These are phyloP conservation scores for Hyphopichia fennica DNA, from an alignment of 1,139 yeast genomes.

Conservation along the genomic window DNA sequence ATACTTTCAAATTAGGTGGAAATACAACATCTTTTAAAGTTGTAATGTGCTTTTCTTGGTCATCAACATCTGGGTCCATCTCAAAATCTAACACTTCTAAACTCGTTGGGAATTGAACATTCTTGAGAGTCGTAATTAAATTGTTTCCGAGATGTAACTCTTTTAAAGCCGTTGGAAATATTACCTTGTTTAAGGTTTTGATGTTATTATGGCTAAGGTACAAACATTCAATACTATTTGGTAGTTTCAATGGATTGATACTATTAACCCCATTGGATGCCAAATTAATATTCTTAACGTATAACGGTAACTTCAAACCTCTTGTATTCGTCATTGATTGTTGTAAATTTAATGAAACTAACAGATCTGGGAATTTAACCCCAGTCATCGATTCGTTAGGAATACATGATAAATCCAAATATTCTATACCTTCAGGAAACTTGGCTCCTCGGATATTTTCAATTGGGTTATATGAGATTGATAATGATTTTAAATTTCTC, in stretches of 20 bases:
- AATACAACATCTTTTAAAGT: slow-evolving; percentile 44
- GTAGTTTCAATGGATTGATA: slow-evolving; percentile 46
- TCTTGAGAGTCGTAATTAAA: slow-evolving; percentile 44
- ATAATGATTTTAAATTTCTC: slow-evolving; percentile 26
- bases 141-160: slow-evolving; percentile 46
- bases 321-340: slow-evolving; percentile 49
- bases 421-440: slow-evolving; percentile 39
- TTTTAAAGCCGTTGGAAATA: slow-evolving; percentile 36
- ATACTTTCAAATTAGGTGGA: slow-evolving; percentile 36
- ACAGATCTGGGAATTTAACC: slow-evolving; percentile 45
- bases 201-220: slow-evolving; percentile 43
- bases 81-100: slow-evolving; percentile 43
- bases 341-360: slow-evolving; percentile 38
- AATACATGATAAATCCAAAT: slow-evolving; percentile 41
- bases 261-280: slow-evolving; percentile 48
- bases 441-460: slow-evolving; percentile 44
- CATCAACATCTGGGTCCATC: slow-evolving; percentile 44
- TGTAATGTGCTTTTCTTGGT: slow-evolving; percentile 43
- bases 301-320: slow-evolving; percentile 43
- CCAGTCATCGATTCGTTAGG: slow-evolving; percentile 53
- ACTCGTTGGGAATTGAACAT: slow-evolving; percentile 40
- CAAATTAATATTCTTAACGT: slow-evolving; percentile 30
- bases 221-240: slow-evolving; percentile 38
- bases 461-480: slow-evolving; percentile 42
- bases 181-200: slow-evolving; percentile 46